Percentiles rank a stretch among this genome's conserved stretches.
Evolutionary conservation across 2,329 filamentous ascomycete species (phyloP).

Genomic region (Xylaria sp.): DNA sequence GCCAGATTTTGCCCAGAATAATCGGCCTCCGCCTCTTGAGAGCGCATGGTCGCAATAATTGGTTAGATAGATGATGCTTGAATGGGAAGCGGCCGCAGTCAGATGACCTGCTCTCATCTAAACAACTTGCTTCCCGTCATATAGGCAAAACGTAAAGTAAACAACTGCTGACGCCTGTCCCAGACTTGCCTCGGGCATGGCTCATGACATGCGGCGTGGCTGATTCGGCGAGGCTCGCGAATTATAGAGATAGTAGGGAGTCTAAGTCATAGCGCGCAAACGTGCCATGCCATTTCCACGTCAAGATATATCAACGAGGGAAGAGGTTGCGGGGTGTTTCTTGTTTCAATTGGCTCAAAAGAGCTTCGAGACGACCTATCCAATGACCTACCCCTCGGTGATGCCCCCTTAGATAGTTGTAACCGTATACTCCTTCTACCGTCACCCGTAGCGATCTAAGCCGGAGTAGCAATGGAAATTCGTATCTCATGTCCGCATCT

Average conservation of each 20-base stretch:
- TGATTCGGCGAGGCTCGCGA: slow-evolving; percentile 32
- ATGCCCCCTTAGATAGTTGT: slow-evolving; percentile 11
- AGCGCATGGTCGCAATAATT: slow-evolving; percentile 31
- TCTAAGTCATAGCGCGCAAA: slow-evolving; percentile 36
- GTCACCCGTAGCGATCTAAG: slow-evolving; percentile 14
- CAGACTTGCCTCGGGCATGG: slow-evolving; percentile 33
- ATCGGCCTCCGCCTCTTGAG: slow-evolving; percentile 26
- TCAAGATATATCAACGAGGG: slow-evolving; percentile 27
- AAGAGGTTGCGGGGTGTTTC: slow-evolving; percentile 25
- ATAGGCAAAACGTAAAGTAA: slow-evolving; percentile 39
- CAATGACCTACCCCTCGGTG: slow-evolving; percentile 18
- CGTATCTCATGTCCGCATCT: slow-evolving; percentile 27
- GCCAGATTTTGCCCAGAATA: slow-evolving; percentile 9
- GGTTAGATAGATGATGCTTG: slow-evolving; percentile 29
- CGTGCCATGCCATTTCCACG: slow-evolving; percentile 36
- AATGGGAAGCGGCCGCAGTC: slow-evolving; percentile 37
- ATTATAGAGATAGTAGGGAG: slow-evolving; percentile 25
- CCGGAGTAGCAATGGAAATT: slow-evolving; percentile 3
- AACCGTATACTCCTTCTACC: slow-evolving; percentile 24
- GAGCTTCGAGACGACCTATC: slow-evolving; percentile 21
- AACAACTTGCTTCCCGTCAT: slow-evolving; percentile 31
- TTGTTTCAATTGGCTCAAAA: slow-evolving; percentile 27
- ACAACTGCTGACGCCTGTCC: slow-evolving; percentile 35
- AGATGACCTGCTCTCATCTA: slow-evolving; percentile 32
- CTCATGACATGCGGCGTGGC: slow-evolving; percentile 30